A percentile compares a stretch with the other conserved stretches of the same genome.
phyloP scores from a whole-genome alignment of 1,284 basidiomycete species.

The Coriolopsis trogii region DNA sequence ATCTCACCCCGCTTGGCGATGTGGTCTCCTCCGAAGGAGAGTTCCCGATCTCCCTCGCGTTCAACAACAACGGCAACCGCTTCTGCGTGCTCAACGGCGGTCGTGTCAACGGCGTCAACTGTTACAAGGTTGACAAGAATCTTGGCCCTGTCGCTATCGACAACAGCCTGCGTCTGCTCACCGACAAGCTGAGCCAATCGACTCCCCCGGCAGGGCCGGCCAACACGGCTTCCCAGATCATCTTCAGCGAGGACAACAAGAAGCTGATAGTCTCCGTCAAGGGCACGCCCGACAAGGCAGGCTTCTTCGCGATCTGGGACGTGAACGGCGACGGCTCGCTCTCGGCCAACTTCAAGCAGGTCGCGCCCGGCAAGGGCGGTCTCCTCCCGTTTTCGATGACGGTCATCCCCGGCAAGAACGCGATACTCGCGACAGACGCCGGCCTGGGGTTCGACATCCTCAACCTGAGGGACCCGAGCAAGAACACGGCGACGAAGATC shows the following conservation, averaged over 20 bases:
- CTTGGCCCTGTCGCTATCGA: constrained; percentile 41
- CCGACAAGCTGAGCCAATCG: constrained; percentile 43
- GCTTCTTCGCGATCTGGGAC: constrained; percentile 52
- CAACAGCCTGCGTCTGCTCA: constrained; percentile 44
- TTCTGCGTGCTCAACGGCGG: constrained; percentile 53
- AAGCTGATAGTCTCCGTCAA: constrained; percentile 51
- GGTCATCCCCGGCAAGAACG: constrained; percentile 47
- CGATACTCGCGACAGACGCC: constrained; percentile 49
- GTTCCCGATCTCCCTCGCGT: constrained; percentile 50
- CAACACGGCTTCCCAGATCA: constrained; percentile 44
- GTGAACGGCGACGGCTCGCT: constrained; percentile 44
- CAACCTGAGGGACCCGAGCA: constrained; percentile 37
- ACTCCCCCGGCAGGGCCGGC: constrained; percentile 43
- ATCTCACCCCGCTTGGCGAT: constrained; percentile 42
- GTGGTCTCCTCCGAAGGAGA: constrained; percentile 48
- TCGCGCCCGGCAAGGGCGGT: constrained; percentile 41
- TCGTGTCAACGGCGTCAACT: constrained; percentile 47
- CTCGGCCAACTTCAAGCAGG: constrained; percentile 41
- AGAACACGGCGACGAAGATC: constrained; percentile 41
- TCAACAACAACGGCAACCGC: constrained; percentile 41
- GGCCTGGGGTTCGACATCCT: constrained; percentile 49
- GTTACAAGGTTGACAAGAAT: constrained; percentile 45
- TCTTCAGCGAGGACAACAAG: constrained; percentile 47
- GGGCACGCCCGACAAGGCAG: constrained; percentile 45
- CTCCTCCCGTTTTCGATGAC: constrained; percentile 52